Conservation (phyloP, 306 rosid species). For the Cotoneaster glaucophyllus region DNA sequence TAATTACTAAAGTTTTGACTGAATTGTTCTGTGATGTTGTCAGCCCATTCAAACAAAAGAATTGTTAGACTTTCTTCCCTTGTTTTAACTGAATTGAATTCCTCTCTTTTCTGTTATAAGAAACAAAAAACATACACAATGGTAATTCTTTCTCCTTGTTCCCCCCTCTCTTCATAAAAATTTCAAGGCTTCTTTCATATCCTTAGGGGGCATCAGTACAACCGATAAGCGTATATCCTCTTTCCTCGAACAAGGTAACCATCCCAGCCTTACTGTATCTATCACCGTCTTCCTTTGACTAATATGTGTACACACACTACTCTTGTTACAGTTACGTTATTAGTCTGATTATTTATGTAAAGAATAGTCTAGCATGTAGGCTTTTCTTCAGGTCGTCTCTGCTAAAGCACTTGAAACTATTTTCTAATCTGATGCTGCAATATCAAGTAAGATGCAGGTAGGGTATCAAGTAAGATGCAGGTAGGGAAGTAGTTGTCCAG, state of each 20-base stretch:
- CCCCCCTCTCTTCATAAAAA: slow-evolving; percentile 27
- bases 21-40: background rate
- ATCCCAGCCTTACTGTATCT: background rate
- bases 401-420: background rate
- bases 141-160: slow-evolving; percentile 1
- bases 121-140: background rate
- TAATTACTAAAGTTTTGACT: background rate
- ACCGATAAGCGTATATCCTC: slow-evolving; percentile 62
- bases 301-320: background rate
- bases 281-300: background rate
- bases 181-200: slow-evolving; percentile 65
- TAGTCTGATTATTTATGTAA: background rate
- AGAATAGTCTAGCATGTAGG: background rate
- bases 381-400: background rate
- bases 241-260: slow-evolving; percentile 66
- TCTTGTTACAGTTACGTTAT: background rate
- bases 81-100: background rate
- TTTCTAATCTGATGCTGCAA: background rate
- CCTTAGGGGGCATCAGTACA: slow-evolving; percentile 44
- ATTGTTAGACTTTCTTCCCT: background rate
- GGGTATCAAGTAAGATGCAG: background rate
- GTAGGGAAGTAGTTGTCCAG: background rate
- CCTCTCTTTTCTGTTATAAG: background rate
- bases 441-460: background rate
- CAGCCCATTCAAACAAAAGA: background rate